phyloP scores from a whole-genome alignment of 306 rosid species.

The Elaeagnus macrophylla region DNA sequence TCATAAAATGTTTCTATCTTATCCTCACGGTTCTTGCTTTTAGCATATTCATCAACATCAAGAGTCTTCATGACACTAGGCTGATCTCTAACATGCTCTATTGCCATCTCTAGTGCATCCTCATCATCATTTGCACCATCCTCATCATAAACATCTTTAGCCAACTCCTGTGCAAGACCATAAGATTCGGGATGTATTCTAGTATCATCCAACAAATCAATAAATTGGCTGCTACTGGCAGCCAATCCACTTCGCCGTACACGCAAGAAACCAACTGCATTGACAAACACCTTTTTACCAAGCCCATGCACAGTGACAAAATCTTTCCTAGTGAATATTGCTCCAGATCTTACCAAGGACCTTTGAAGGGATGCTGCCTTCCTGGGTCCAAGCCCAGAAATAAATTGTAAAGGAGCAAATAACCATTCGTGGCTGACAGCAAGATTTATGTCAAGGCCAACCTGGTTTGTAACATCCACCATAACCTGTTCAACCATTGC shows the following conservation, averaged over 20 bases:
- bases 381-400: conserved; percentile 98
- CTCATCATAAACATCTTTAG: conserved; percentile 82
- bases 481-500: conserved; percentile 83
- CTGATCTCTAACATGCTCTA: conserved; percentile 87
- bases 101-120: conserved; percentile 93
- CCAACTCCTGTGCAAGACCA: conserved; percentile 81
- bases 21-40: conserved; percentile 41
- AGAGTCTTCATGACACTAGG: conserved; percentile 71
- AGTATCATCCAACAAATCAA: conserved; percentile 94
- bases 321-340: conserved; percentile 87
- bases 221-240: conserved; percentile 77
- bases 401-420: conserved; percentile 79
- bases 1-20: conserved; percentile 72
- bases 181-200: conserved; percentile 98
- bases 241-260: conserved; percentile 92
- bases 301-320: conserved; percentile 64
- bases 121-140: conserved; percentile 85
- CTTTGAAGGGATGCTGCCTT: conserved; percentile 91
- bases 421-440: conserved; percentile 91
- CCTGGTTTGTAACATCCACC: conserved; percentile 95
- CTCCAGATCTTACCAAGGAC: conserved; percentile 81
- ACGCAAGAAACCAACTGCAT: conserved; percentile 92
- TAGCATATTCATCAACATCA: conserved; percentile 71
- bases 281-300: conserved; percentile 89
- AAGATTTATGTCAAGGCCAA: conserved; percentile 82